These are phyloP conservation scores for Aschersonia sp. DNA, from an alignment of 2,329 filamentous ascomycete genomes.

Conservation along the genomic window DNA sequence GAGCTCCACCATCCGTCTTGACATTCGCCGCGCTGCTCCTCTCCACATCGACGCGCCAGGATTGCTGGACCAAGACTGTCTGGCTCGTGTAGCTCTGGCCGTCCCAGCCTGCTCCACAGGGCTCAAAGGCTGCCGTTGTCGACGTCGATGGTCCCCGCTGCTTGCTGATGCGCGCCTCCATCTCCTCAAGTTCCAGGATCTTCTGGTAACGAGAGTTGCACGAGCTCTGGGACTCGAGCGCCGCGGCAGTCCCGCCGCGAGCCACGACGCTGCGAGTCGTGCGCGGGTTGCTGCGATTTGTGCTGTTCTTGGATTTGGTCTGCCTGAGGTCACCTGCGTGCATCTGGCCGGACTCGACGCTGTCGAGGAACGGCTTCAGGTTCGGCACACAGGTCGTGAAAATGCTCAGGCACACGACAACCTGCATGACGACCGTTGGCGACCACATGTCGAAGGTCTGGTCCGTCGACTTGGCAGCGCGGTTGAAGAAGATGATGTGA, in stretches of 20 bases:
- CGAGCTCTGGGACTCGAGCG: constrained; percentile 1
- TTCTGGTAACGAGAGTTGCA: constrained; percentile 6
- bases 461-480: constrained; percentile 3
- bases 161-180: constrained; percentile 4
- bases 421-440: constrained; percentile 6
- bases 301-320: constrained; percentile 4
- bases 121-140: constrained; percentile 1
- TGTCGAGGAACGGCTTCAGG: constrained; percentile 10
- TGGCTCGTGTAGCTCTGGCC: constrained; percentile 10
- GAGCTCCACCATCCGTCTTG: background rate
- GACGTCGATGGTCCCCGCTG: constrained; percentile 1
- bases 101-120: constrained; percentile 6
- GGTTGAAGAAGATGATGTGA: constrained; percentile 8
- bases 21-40: background rate
- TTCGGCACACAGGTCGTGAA: constrained; percentile 9
- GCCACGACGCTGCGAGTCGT: background rate
- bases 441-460: constrained; percentile 9
- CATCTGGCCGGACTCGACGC: constrained; percentile 9
- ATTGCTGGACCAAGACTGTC: constrained; percentile 9
- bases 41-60: constrained; percentile 9
- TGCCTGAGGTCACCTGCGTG: constrained; percentile 6
- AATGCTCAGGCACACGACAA: constrained; percentile 9
- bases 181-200: constrained; percentile 8
- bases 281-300: constrained; percentile 2
- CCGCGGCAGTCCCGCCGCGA: background rate